phyloP scores from a whole-genome alignment of 108 stramenopile species.

The Halocafeteria seosinensis region DNA sequence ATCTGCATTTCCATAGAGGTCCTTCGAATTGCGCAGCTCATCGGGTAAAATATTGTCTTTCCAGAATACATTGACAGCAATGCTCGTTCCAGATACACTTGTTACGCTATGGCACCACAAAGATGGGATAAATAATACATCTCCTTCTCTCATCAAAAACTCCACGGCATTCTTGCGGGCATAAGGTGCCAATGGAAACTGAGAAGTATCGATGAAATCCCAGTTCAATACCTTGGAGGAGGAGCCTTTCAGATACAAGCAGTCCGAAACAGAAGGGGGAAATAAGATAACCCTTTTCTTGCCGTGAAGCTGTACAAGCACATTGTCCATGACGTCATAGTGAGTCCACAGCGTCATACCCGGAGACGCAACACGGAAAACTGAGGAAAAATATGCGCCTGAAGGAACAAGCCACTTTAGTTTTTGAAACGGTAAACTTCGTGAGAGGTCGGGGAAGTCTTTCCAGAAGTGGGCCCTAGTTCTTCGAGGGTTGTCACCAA shows the following conservation, averaged over 20 bases:
- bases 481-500: slow-evolving; percentile 5
- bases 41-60: neutral
- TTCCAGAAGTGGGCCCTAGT: slow-evolving; percentile 7
- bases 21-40: neutral
- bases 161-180: no score
- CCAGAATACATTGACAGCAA: slow-evolving; percentile 13
- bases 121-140: slow-evolving; percentile 7
- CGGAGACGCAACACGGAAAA: neutral
- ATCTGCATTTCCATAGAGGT: slow-evolving; percentile 14
- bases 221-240: neutral
- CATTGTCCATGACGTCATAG: slow-evolving; percentile 7
- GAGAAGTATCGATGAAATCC: neutral
- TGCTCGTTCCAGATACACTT: neutral
- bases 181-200: slow-evolving; percentile 1
- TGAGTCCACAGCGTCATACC: slow-evolving; percentile 10
- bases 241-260: neutral
- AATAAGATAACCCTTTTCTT: slow-evolving; percentile 3
- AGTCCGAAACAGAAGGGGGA: neutral
- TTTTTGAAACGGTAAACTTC: neutral
- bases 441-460: slow-evolving; percentile 4
- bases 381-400: neutral
- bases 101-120: slow-evolving; percentile 2
- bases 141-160: neutral
- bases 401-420: neutral
- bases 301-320: slow-evolving; percentile 9